A percentile compares a stretch with the other conserved stretches of the same genome.
These are phyloP conservation scores for Polychaeton citri DNA, from an alignment of 2,329 filamentous ascomycete genomes.

Conservation along the genomic window DNA sequence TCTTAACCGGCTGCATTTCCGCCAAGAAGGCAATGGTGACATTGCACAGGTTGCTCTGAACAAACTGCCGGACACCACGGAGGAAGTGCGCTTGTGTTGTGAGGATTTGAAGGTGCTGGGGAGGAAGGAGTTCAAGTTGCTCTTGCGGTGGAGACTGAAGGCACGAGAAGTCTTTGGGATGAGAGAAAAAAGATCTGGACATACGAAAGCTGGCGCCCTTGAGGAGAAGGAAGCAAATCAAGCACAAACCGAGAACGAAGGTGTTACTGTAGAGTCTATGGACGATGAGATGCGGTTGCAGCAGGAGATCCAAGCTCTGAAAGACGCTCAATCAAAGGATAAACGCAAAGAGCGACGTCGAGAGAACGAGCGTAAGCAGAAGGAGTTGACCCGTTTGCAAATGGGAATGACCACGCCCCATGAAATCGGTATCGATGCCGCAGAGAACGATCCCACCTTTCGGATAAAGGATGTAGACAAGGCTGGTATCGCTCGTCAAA, in stretches of 20 bases:
- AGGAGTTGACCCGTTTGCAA: slow-evolving; percentile 91
- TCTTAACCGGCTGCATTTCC: slow-evolving; percentile 72
- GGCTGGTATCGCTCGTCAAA: slow-evolving; percentile 52
- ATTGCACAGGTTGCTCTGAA: slow-evolving; percentile 76
- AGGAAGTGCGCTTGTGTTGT: slow-evolving; percentile 68
- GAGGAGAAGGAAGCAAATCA: slow-evolving; percentile 17
- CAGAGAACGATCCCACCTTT: slow-evolving; percentile 74
- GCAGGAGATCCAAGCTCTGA: slow-evolving; percentile 69
- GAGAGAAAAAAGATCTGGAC: slow-evolving; percentile 53
- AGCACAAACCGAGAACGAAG: slow-evolving; percentile 40
- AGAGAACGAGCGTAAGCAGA: slow-evolving; percentile 89
- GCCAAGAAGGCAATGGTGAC: slow-evolving; percentile 60
- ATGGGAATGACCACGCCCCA: slow-evolving; percentile 93
- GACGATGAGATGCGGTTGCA: slow-evolving; percentile 88
- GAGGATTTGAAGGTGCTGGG: slow-evolving; percentile 79
- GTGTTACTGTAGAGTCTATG: slow-evolving; percentile 76
- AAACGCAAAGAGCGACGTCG: slow-evolving; percentile 73
- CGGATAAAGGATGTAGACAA: slow-evolving; percentile 70
- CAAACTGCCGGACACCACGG: slow-evolving; percentile 73
- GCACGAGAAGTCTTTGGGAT: slow-evolving; percentile 87
- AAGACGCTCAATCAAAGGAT: slow-evolving; percentile 61
- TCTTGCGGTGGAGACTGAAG: slow-evolving; percentile 80
- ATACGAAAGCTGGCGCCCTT: slow-evolving; percentile 17
- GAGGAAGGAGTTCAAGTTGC: slow-evolving; percentile 81
- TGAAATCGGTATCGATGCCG: slow-evolving; percentile 70